phyloP scores from a whole-genome alignment of 176 grass and related monocot species.

The Pharus latifolius region DNA sequence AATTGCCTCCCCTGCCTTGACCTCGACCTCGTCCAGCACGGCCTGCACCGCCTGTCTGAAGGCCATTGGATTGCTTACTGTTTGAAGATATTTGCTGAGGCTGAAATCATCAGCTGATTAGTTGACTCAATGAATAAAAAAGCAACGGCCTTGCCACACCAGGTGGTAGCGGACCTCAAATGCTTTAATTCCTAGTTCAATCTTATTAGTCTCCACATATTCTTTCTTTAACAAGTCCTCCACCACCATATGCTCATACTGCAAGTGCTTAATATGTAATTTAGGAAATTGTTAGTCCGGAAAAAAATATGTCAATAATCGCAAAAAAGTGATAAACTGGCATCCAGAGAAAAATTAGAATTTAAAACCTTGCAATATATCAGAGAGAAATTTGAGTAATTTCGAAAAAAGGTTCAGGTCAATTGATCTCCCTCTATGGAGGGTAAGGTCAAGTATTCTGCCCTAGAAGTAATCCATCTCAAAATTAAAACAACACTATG shows the following conservation, averaged over 20 bases:
- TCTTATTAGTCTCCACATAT: constrained; percentile 62
- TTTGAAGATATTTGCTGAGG: constrained; percentile 65
- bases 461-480: too few relatives aligned
- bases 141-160: constrained; percentile 59
- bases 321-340: too few relatives aligned
- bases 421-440: too few relatives aligned
- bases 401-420: too few relatives aligned
- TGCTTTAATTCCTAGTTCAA: constrained; percentile 61
- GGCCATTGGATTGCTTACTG: constrained; percentile 24
- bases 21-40: constrained; percentile 20
- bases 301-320: too few relatives aligned
- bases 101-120: constrained; percentile 75
- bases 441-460: too few relatives aligned
- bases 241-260: constrained; percentile 90
- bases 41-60: constrained; percentile 22
- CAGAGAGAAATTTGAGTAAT: too few relatives aligned
- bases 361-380: too few relatives aligned
- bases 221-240: constrained; percentile 77
- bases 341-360: too few relatives aligned
- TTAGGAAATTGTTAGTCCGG: too few relatives aligned
- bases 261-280: too few relatives aligned
- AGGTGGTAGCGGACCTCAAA: constrained; percentile 80
- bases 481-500: too few relatives aligned
- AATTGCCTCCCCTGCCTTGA: constrained; percentile 17
- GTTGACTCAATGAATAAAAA: constrained; percentile 65